Base-by-base conservation (phyloP, 495 filamentous ascomycete species). In the Neurospora sp. region DNA sequence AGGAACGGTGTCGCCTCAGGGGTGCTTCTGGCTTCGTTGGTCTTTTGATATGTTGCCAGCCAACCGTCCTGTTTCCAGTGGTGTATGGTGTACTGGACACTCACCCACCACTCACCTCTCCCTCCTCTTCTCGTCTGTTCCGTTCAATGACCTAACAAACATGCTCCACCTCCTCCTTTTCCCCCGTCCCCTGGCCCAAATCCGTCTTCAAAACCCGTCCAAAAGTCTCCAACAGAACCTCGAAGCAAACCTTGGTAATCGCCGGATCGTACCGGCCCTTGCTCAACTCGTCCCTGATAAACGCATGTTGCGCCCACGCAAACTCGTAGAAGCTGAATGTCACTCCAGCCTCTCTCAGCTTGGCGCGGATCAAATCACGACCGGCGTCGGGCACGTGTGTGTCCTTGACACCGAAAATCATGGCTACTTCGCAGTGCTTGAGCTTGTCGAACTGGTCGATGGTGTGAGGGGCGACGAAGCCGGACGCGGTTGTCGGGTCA, bases 181-280 rank as follows among this genome's bases (percentile, higher is more conserved):
- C 53, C 27, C 53, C 12, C 40, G 27, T 35, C 37, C 75, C 75
- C 61, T 76, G 81, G 17, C 95, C 95, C 73, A 97, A 78, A 74
- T 97, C 93, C 27, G 89, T 82, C 83, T 91, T 92, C 80, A 98
- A 80, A 2, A 87, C 90, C 40, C 95, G 84, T 7, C 87, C 89
- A 83, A 98, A 98, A 70, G 97, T 77, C 83, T 98, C 95, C 27
- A 94, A 81, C 74, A 98, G 79, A 80, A 98, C 92, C 86, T 95
- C 91, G 78, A 97, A 97, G 82, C 94, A 97, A n/a, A 92, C 87
- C 79, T 93, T 93, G 12, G 89, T 89, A 70, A 98, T 88, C 3
- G 90, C 92, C 0, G 95, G 93, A 75, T 98, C 95, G 76, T 97
- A 98, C 14, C 95, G 87, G 6, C 94, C 94, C 83, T 97, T 98